phyloP scores from a whole-genome alignment of 495 filamentous ascomycete genomes.

The Penicillium dipodomyicola region DNA sequence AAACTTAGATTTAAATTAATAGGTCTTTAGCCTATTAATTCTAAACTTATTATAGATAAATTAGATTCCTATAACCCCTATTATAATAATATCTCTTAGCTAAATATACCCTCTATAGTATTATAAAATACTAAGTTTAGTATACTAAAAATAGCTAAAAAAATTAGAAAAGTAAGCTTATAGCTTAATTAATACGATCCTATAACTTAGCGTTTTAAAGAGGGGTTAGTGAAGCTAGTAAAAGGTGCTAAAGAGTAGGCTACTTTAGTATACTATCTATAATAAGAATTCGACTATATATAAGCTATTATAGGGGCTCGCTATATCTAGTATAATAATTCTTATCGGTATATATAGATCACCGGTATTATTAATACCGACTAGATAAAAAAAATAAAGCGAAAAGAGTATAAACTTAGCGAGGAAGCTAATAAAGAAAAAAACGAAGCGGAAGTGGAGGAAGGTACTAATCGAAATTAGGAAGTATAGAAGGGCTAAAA shows the following conservation, averaged over 20 bases:
- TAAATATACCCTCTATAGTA: too few species aligned
- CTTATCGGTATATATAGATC: too few species aligned
- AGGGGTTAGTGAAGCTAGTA: not conserved
- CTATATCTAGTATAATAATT: too few species aligned
- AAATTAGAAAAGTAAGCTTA: not conserved
- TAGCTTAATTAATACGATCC: not conserved
- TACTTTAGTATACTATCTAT: too few species aligned
- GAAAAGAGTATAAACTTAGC: too few species aligned
- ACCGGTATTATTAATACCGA: not conserved
- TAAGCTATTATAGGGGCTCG: too few species aligned
- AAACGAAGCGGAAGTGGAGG: too few species aligned
- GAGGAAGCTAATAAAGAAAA: too few species aligned
- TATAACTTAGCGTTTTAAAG: not conserved
- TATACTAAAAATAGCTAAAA: not conserved
- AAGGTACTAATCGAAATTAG: too few species aligned
- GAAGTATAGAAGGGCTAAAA: too few species aligned
- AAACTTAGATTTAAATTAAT: not conserved
- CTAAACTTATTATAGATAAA: not conserved
- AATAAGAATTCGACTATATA: too few species aligned
- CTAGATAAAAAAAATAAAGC: not conserved
- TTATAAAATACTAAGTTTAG: not conserved
- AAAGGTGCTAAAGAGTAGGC: not conserved
- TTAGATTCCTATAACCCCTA: not conserved
- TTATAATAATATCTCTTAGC: not conserved
- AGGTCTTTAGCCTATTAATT: not conserved